phyloP scores from a whole-genome alignment of 192 early-diverging fungal species.

The Umbelopsis sp. region DNA sequence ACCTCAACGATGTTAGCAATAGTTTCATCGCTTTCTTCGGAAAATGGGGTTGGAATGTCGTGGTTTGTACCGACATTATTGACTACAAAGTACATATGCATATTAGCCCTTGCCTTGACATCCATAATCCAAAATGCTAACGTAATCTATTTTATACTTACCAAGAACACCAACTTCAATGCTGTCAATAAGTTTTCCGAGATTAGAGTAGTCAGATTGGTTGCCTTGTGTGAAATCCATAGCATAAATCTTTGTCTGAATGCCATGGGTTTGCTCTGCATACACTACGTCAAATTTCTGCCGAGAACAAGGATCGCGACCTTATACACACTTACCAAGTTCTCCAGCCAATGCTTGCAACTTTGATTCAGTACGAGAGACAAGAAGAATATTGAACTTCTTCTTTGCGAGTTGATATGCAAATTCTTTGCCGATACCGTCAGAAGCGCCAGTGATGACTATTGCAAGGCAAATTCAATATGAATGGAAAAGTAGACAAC shows the following conservation, averaged over 20 bases:
- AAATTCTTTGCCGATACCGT: conserved; percentile 95
- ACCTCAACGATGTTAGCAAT: conserved; percentile 81
- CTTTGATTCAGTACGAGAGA: conserved; percentile 83
- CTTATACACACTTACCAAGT: conserved; percentile 45
- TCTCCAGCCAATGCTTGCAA: conserved; percentile 75
- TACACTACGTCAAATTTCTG: background rate
- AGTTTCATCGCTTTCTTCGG: conserved; percentile 67
- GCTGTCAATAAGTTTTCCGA: conserved; percentile 57
- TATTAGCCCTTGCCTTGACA: background rate
- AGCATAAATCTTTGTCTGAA: conserved; percentile 67
- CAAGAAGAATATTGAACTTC: conserved; percentile 81
- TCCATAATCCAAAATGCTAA: background rate
- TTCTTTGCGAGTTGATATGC: conserved; percentile 86
- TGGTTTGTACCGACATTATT: conserved; percentile 97
- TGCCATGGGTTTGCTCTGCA: conserved; percentile 45
- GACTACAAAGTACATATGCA: conserved; percentile 52
- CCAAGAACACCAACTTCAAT: conserved; percentile 64
- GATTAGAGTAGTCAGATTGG: conserved; percentile 66
- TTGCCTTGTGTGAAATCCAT: conserved; percentile 80
- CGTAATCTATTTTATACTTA: conserved; percentile 21
- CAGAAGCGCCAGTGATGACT: conserved; percentile 95
- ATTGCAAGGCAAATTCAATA: background rate
- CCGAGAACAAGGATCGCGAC: background rate
- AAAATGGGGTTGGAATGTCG: conserved; percentile 86
- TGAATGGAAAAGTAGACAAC: background rate